Conservation (phyloP, 208 protist species). For the Trypanosoma scelopori region DNA sequence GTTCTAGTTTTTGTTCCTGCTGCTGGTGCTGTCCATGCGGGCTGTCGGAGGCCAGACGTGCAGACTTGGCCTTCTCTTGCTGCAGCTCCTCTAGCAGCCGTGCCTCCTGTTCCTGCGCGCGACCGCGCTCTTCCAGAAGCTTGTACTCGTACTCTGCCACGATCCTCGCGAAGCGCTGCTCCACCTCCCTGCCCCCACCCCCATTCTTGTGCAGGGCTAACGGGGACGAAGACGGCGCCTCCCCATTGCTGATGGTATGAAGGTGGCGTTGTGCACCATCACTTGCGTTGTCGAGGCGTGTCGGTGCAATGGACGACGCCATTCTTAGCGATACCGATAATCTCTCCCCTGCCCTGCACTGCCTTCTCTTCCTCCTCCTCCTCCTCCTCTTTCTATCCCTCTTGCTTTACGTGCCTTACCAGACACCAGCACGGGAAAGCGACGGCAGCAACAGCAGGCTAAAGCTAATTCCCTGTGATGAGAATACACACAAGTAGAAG, state of each 20-base stretch:
- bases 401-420: not conserved
- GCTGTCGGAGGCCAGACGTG: not conserved
- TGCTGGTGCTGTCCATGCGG: not conserved
- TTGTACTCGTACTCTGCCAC: slow-evolving; percentile 33
- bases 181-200: slow-evolving; percentile 9
- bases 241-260: not conserved
- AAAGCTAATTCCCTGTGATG: not conserved
- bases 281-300: not conserved
- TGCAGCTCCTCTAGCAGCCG: slow-evolving; percentile 21
- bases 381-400: no score
- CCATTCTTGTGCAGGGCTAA: not conserved
- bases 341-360: no score
- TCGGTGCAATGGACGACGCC: not conserved
- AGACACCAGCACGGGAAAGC: no score
- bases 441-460: not conserved
- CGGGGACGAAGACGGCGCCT: not conserved
- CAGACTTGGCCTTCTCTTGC: slow-evolving; percentile 1
- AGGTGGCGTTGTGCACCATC: not conserved
- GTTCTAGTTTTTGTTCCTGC: not conserved
- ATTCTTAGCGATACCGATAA: no score
- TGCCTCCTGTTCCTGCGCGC: slow-evolving; percentile 28
- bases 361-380: no score
- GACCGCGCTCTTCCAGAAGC: slow-evolving; percentile 27
- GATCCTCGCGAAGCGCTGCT: slow-evolving; percentile 22
- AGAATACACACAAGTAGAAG: slow-evolving; percentile 6